Evolutionary conservation across 2,329 filamentous ascomycete species (phyloP).

Genomic region (Clarireedia monteithiana): DNA sequence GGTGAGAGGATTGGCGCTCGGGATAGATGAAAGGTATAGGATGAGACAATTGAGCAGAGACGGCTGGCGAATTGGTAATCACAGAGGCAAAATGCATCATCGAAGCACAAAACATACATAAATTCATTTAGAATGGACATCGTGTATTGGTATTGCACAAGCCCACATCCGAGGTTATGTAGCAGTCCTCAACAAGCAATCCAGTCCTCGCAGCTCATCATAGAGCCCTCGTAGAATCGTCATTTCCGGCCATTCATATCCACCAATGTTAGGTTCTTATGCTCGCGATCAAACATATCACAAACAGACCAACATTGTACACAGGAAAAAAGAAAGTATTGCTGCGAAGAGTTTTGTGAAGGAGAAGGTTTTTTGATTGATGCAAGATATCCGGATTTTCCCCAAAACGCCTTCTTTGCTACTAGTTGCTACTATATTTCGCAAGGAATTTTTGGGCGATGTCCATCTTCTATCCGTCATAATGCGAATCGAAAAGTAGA

Average conservation of each 20-base stretch:
- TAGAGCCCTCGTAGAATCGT: slow-evolving; percentile 48
- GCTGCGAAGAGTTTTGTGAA: slow-evolving; percentile 25
- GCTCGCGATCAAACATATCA: slow-evolving; percentile 23
- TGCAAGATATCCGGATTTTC: slow-evolving; percentile 74
- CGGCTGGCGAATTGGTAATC: no score
- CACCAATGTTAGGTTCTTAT: slow-evolving; percentile 38
- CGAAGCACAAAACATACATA: no score
- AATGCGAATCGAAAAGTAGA: slow-evolving; percentile 33
- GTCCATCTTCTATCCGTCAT: slow-evolving; percentile 68
- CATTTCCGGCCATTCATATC: slow-evolving; percentile 38
- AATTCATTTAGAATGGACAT: slow-evolving; percentile 34
- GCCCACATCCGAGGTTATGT: slow-evolving; percentile 36
- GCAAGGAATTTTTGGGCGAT: slow-evolving; percentile 43
- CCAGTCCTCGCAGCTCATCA: slow-evolving; percentile 49
- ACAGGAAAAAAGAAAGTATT: slow-evolving; percentile 32
- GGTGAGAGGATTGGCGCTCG: no score
- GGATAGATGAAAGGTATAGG: no score
- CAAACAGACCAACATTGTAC: slow-evolving; percentile 28
- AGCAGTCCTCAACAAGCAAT: slow-evolving; percentile 56
- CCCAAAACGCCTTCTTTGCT: slow-evolving; percentile 56
- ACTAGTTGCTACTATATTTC: slow-evolving; percentile 27
- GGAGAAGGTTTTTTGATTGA: slow-evolving; percentile 33
- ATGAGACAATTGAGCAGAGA: no score
- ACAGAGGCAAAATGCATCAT: no score
- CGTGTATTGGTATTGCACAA: slow-evolving; percentile 50